Evolutionary conservation across 139 green algal species (phyloP), one percentile per base, ranked within the genome.

Genomic region (Limnomonas spitsbergensis): DNA sequence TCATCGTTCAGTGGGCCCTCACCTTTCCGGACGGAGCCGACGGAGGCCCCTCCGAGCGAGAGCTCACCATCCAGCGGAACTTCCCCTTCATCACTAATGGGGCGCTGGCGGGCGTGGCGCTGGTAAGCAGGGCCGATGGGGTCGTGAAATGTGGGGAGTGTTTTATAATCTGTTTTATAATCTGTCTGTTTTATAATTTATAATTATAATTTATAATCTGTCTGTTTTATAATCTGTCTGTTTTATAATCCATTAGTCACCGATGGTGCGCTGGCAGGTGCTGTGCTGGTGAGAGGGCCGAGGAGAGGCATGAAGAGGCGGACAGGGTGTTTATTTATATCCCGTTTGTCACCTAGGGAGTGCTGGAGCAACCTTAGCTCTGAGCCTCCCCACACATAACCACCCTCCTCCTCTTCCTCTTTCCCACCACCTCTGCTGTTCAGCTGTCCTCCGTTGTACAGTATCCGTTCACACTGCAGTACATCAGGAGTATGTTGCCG

Each of bases 401-500:
- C 56, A 4, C 34, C 7, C n/a, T 27, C 56, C 56, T 27, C 56
- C 56, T 69, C 7, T 26, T 69, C 7, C 56, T 35, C 20, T 54
- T 6, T 9, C 42, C 9, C 7, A 9, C 56, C 56, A 14, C 26
- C 56, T 14, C 56, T 27, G 20, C 24, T 27, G 20, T 7, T 4
- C 56, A 74, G 68, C 29, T 74, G 68, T 74, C 68, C 4, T 77
- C 70, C 24, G 4, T 77, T 3, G 7, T 77, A n/a, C 70, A 77
- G 40, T 66, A 77, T 14, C 70, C 70, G 29, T 61, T 66, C 40
- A 66, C 40, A 29, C 70, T 77, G 24, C 70, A 77, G 70, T 77
- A 66, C 70, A 66, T 77, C 2, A 34, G 70, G 34, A 38, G 27
- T 3, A 77, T 77, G 39, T 2, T 77, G 70, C 70, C 39, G 6